These are phyloP conservation scores for Tirmania nivea DNA, from an alignment of 495 filamentous ascomycete species.

Conservation along the genomic window DNA sequence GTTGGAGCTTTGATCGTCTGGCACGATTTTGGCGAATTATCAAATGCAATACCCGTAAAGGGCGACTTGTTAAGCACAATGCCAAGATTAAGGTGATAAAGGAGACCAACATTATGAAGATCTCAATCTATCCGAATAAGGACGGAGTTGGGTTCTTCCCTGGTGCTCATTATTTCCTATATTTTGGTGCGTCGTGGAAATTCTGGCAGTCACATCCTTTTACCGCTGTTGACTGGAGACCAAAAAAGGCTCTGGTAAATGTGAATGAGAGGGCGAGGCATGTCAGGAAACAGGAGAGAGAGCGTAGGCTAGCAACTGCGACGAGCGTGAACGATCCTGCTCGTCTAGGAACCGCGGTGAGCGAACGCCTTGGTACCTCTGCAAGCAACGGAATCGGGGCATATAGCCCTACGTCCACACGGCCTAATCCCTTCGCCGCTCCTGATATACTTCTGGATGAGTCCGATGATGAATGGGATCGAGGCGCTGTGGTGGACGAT, in stretches of 20 bases:
- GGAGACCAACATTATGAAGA: slow-evolving; percentile 29
- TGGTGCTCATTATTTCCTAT: slow-evolving; percentile 36
- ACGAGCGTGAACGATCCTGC: background rate
- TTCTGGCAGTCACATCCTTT: slow-evolving; percentile 42
- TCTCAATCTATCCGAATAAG: slow-evolving; percentile 24
- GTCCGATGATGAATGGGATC: background rate
- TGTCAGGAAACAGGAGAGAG: background rate
- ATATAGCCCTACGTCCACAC: background rate
- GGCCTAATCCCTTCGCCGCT: background rate
- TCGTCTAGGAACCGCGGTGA: background rate
- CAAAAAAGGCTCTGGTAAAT: background rate
- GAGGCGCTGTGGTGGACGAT: background rate
- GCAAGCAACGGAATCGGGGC: background rate
- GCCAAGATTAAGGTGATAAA: slow-evolving; percentile 24
- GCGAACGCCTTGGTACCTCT: background rate
- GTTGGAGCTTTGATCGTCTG: slow-evolving; percentile 32
- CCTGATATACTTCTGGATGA: background rate
- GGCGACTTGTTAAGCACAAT: slow-evolving; percentile 10
- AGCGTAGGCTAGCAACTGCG: background rate
- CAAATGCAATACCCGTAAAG: slow-evolving; percentile 26
- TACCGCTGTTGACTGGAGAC: slow-evolving; percentile 29
- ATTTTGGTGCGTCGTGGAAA: slow-evolving; percentile 27
- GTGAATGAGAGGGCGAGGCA: background rate
- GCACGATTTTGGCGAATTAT: slow-evolving; percentile 28
- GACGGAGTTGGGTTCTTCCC: slow-evolving; percentile 22